Evolutionary conservation across 2,329 filamentous ascomycete species (phyloP), one percentile per base, ranked within the genome.

Genomic region (Phoma sp.): DNA sequence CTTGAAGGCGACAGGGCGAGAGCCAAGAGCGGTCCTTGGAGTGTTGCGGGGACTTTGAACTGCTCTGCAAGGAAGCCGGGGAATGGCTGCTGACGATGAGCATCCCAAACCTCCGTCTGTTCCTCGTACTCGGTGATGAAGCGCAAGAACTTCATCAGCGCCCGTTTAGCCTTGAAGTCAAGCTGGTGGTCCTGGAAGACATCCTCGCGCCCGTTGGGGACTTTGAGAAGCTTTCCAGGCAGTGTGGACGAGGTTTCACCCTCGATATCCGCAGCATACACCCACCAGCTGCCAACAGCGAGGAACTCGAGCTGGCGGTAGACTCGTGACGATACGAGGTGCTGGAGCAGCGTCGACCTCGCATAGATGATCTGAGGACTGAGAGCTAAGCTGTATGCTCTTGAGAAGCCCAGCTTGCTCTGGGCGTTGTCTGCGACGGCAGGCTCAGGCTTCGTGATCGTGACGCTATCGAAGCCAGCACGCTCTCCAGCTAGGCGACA

Each of bases 281-380:
- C 86, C 84, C 90, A 97, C 85, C 94, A 98, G 52, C 90, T 94
- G 24, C 94, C 94, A 24, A 98, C 91, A 25, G 94, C 92, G 58
- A 95, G 85, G 65, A 98, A 98, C 72, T 98, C 94, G 41, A 99
- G 84, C 77, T 97, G 93, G 21, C 88, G 86, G 70, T 94, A 94
- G 12, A 92, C 89, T 64, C 88, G 89, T 6, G 94, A 96, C 2
- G 92, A 92, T n/a, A 98, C 91, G 15, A 98, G 85, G 67, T 88
- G 84, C 8, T 87, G 85, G 5, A 98, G 80, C 31, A 98, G 82
- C 62, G 85, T 82, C 2, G 93, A 96, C 49, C 88, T 88, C 9
- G 91, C 85, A 75, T 97, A 95, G 48, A 98, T 87, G 60, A 97
- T 81, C 68, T 96, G 90, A 6, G 95, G 93, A 19, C 92, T 89